These are phyloP conservation scores for Aspergillus sp. DNA, from an alignment of 2,329 filamentous ascomycete species.

Conservation along the genomic window DNA sequence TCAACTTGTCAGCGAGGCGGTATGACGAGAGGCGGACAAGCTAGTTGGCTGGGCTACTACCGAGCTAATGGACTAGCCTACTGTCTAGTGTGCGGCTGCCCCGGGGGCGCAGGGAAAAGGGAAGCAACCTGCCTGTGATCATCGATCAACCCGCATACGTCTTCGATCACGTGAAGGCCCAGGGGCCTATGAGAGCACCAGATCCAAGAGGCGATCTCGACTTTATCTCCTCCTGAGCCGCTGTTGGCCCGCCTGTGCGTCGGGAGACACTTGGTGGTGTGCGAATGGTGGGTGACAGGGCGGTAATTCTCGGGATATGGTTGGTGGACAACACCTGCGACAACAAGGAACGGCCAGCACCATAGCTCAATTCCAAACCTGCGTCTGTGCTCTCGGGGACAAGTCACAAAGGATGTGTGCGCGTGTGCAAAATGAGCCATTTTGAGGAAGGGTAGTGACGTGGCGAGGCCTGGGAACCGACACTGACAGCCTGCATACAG, in stretches of 20 bases:
- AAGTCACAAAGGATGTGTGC: conserved; percentile 20
- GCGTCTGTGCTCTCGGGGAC: conserved; percentile 23
- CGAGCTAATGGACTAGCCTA: conserved; percentile 12
- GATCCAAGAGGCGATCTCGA: conserved; percentile 17
- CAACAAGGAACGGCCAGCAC: conserved; percentile 10
- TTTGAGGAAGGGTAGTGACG: conserved; percentile 21
- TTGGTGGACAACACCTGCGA: conserved; percentile 16
- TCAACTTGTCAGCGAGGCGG: conserved; percentile 11
- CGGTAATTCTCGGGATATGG: conserved; percentile 18
- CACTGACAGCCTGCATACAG: conserved; percentile 10
- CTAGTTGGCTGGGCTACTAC: conserved; percentile 14
- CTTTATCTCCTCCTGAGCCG: conserved; percentile 22
- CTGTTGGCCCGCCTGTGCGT: conserved; percentile 21
- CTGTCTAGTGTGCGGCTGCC: conserved; percentile 21
- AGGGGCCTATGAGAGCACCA: conserved; percentile 23
- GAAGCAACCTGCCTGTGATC: conserved; percentile 27
- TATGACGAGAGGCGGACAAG: conserved; percentile 11
- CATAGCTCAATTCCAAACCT: conserved; percentile 15
- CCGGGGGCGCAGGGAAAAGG: conserved; percentile 20
- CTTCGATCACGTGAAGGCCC: conserved; percentile 25
- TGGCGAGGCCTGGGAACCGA: conserved; percentile 23
- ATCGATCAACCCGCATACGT: conserved; percentile 31
- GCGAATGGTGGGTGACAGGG: conserved; percentile 19
- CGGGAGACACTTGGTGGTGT: conserved; percentile 19
- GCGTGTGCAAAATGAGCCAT: conserved; percentile 8